phyloP scores from a whole-genome alignment of 495 filamentous ascomycete species.

The Talaromyces trachyspermus region DNA sequence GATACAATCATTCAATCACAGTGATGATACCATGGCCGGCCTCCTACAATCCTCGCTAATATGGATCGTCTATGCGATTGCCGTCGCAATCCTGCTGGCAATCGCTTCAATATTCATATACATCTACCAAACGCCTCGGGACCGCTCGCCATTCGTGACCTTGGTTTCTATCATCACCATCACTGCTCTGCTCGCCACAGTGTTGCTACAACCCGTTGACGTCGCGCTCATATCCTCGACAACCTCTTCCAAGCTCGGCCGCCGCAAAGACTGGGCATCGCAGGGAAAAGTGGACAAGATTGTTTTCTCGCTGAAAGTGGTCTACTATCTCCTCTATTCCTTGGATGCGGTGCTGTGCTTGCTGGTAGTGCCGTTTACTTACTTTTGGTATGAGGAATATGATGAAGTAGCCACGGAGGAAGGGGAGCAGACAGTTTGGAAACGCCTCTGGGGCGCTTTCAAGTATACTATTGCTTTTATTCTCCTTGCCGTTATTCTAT shows the following conservation, averaged over 20 bases:
- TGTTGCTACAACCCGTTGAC: slow-evolving; percentile 89
- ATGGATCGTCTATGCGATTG: slow-evolving; percentile 85
- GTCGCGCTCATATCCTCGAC: slow-evolving; percentile 91
- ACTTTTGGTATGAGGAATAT: slow-evolving; percentile 98
- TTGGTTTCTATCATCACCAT: slow-evolving; percentile 79
- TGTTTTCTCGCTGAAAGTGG: slow-evolving; percentile 67
- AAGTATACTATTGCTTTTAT: slow-evolving; percentile 90
- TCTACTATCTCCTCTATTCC: slow-evolving; percentile 91
- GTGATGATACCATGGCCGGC: slow-evolving; percentile 48
- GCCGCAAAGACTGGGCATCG: slow-evolving; percentile 91
- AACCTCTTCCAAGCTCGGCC: slow-evolving; percentile 62
- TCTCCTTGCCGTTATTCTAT: slow-evolving; percentile 68
- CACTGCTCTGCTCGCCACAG: slow-evolving; percentile 80
- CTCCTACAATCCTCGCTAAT: slow-evolving; percentile 81
- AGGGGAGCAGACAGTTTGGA: slow-evolving; percentile 59
- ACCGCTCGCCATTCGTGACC: slow-evolving; percentile 73
- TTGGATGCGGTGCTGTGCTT: slow-evolving; percentile 88
- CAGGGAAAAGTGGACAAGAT: slow-evolving; percentile 69
- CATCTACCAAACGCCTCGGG: slow-evolving; percentile 78
- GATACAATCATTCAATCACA: background rate
- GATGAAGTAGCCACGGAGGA: slow-evolving; percentile 76
- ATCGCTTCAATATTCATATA: slow-evolving; percentile 77
- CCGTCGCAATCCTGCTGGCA: slow-evolving; percentile 59
- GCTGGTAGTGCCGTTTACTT: slow-evolving; percentile 85
- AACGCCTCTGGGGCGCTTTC: slow-evolving; percentile 69